Base-by-base conservation (phyloP, 192 early-diverging fungal species). In the Anaeromyces robustus region DNA sequence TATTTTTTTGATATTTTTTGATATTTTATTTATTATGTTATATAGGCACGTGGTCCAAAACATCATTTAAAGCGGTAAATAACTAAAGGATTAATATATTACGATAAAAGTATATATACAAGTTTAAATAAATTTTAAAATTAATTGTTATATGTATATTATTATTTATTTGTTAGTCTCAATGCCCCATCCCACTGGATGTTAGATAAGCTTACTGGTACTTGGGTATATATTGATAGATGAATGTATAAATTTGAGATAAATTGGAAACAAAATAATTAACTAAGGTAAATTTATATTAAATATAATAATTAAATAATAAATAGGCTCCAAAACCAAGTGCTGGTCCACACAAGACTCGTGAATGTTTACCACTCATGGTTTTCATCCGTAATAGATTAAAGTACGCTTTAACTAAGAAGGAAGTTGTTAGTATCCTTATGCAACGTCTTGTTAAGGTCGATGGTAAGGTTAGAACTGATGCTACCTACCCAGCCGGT, bases 51-150 rank as follows among this genome's bases (percentile, higher is more conserved):
- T 85, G 98, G 98, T 89, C 96, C 95, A 81, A 97, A 96, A 92
- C 98, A 99, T 93, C 98, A 99, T 90, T 91, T 99, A 93, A 99
- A 99, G 95, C 96, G 98, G n/a, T n/a, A n/a, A n/a, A n/a, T n/a
- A n/a, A n/a, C n/a, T n/a, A n/a, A n/a, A n/a, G n/a, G n/a, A n/a
- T n/a, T n/a, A n/a, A n/a, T n/a, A n/a, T n/a, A n/a, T n/a, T n/a
- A n/a, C n/a, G n/a, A n/a, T n/a, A n/a, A n/a, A n/a, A n/a, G n/a
- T n/a, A n/a, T n/a, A n/a, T n/a, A n/a, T n/a, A n/a, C n/a, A n/a
- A n/a, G n/a, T n/a, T n/a, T n/a, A n/a, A n/a, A n/a, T n/a, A n/a
- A n/a, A n/a, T n/a, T n/a, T n/a, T n/a, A n/a, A n/a, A n/a, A n/a
- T n/a, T n/a, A n/a, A n/a, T n/a, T n/a, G n/a, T n/a, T n/a, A n/a